phyloP scores from a whole-genome alignment of 352 stramenopile genomes.

The Pythium apleroticum region DNA sequence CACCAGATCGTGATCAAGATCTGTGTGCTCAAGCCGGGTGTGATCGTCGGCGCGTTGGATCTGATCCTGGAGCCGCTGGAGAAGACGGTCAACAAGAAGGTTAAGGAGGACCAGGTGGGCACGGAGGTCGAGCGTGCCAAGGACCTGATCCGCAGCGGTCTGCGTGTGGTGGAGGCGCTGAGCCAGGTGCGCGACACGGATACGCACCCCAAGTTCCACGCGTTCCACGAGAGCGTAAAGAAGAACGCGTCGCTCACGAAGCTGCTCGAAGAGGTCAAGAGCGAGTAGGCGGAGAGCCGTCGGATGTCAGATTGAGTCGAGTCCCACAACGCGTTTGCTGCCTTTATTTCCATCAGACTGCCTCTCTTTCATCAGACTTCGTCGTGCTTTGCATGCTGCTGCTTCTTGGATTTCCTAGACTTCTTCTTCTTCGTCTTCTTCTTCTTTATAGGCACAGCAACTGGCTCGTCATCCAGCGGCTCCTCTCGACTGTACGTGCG shows the following conservation, averaged over 20 bases:
- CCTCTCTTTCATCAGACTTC: constrained; percentile 34
- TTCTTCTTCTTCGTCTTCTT: constrained; percentile 21
- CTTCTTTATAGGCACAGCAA: constrained; percentile 1
- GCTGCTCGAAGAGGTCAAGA: constrained; percentile 66
- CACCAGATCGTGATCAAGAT: constrained; percentile 98
- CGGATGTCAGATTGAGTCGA: constrained; percentile 18
- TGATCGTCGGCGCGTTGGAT: constrained; percentile 86
- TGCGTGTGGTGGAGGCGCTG: constrained; percentile 87
- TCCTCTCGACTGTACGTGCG: constrained; percentile 31
- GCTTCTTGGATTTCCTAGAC: constrained; percentile 19
- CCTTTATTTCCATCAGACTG: constrained; percentile 3
- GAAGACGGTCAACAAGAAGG: constrained; percentile 95
- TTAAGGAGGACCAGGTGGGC: constrained; percentile 94
- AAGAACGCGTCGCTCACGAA: constrained; percentile 63
- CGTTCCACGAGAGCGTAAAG: constrained; percentile 63
- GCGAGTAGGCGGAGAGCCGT: constrained; percentile 32
- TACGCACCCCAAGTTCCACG: constrained; percentile 68
- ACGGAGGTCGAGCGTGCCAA: constrained; percentile 95
- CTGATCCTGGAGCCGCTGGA: constrained; percentile 92
- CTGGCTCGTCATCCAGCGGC: constrained; percentile 1
- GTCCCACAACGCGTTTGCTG: not conserved
- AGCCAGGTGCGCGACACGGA: constrained; percentile 70
- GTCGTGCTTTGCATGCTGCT: constrained; percentile 18
- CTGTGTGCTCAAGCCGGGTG: constrained; percentile 74
- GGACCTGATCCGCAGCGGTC: constrained; percentile 95